Evolutionary conservation across 805 yeast genomes (phyloP), one percentile per base, ranked within the genome.

Genomic region (Suhomyces sp.): DNA sequence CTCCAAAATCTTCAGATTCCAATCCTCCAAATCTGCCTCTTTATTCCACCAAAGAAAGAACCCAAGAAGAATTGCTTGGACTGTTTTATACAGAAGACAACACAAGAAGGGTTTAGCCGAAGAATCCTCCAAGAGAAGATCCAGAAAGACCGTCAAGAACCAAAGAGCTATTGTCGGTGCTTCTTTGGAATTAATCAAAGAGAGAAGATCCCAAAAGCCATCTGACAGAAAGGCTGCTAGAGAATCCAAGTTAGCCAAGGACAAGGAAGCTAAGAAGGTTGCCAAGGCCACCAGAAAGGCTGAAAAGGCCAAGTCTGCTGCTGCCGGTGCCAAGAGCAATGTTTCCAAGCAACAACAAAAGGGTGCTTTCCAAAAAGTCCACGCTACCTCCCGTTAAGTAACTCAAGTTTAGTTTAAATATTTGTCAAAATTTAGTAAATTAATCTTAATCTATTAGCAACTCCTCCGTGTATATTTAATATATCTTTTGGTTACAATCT

Each of bases 51-150:
- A 93, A 81, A 88, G 97, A 84, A 93, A 93, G 95, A 93, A 93
- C 90, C 99, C 99, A 78, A 90, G 99, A 83, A 86, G 96, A 83
- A 82, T 93, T 70, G 82, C 98, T 53, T 93, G 99, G 99, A 93
- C 99, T 56, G 97, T 91, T 65, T 81, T 93, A 64, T 93, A 78
- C 91, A 91, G 99, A 83, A 87, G 95, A 78, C 96, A 91, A 79
- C 98, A 93, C 95, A 88, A 88, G 85, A 93, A 93, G 80, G 99
- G 99, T 79, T 81, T 91, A 70, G 82, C 96, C 65, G 99, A 93
- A 81, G 98, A 93, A 79, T 87, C 85, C 58, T 60, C 95, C 72
- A 93, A 88, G 85, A 95, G 87, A 84, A 87, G 96, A 77, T 56
- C 93, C 59, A 91, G 96, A 82, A 90, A 88, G 83, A 71, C 96